Conservation (phyloP, 2,329 filamentous ascomycete genomes). For the Trichothecium sympodiale region DNA sequence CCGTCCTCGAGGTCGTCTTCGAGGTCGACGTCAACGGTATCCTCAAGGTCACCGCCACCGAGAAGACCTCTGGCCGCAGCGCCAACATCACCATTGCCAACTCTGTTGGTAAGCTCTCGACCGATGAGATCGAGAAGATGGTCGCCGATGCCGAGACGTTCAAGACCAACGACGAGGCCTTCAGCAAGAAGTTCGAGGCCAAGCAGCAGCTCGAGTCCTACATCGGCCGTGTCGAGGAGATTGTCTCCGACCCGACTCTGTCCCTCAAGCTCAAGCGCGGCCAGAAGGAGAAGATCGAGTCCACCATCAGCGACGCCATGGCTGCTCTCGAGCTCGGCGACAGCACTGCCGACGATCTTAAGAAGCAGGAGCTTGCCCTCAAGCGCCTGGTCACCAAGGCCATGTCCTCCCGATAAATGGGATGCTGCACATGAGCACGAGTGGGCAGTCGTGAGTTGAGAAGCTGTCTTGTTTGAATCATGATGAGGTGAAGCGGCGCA, state of each 20-base stretch:
- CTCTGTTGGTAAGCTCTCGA: slow-evolving; percentile 96
- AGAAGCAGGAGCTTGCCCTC: slow-evolving; percentile 98
- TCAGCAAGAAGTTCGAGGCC: slow-evolving; percentile 98
- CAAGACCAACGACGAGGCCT: slow-evolving; percentile 95
- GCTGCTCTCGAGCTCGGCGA: slow-evolving; percentile 93
- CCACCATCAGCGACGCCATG: slow-evolving; percentile 94
- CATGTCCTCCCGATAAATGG: slow-evolving; percentile 75
- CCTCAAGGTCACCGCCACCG: slow-evolving; percentile 96
- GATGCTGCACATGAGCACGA: neutral
- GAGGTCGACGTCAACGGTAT: slow-evolving; percentile 99
- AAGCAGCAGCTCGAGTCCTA: slow-evolving; percentile 99
- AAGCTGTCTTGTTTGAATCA: no score
- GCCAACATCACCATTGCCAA: slow-evolving; percentile 99
- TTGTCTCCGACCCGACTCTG: slow-evolving; percentile 90
- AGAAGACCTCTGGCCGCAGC: slow-evolving; percentile 95
- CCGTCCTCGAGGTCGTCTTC: slow-evolving; percentile 94
- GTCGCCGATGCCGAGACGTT: slow-evolving; percentile 95
- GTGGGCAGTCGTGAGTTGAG: neutral
- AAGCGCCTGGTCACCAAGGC: slow-evolving; percentile 99
- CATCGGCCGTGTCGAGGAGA: slow-evolving; percentile 97
- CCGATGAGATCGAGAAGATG: slow-evolving; percentile 94
- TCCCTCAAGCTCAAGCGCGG: slow-evolving; percentile 97
- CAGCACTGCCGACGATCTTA: slow-evolving; percentile 81
- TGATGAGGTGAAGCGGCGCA: no score
- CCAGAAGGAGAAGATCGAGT: slow-evolving; percentile 99